Conservation (phyloP, 371 early-diverging fungal species). For the Syncephalis fuscata region DNA sequence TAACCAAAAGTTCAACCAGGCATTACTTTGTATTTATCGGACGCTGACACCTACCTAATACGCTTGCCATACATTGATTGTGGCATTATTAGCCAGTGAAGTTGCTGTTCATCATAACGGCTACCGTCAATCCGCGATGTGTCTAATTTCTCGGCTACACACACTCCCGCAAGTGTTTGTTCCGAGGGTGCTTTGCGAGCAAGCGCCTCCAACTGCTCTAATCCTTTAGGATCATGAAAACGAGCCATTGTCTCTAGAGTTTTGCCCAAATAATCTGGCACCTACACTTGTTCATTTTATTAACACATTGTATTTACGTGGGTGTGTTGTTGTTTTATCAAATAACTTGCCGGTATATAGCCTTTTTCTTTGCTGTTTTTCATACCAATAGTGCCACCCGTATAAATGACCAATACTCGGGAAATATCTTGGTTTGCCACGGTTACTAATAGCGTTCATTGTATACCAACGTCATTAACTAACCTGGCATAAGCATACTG, state of each 20-base stretch:
- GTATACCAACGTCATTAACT: too few species aligned
- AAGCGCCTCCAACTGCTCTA: constrained; percentile 2
- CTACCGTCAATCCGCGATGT: constrained; percentile 10
- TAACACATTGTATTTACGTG: too few species aligned
- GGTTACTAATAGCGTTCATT: not conserved
- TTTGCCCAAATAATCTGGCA: constrained; percentile 50
- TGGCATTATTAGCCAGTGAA: constrained; percentile 71
- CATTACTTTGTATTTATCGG: too few species aligned
- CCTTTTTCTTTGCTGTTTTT: constrained; percentile 54
- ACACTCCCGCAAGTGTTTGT: not conserved
- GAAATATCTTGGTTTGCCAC: constrained; percentile 35
- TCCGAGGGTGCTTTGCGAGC: not conserved
- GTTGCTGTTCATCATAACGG: constrained; percentile 8
- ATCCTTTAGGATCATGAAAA: constrained; percentile 68
- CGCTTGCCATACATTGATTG: constrained; percentile 81
- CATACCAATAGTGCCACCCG: constrained; percentile 95
- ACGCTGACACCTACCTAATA: constrained; percentile 22
- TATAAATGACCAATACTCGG: constrained; percentile 79
- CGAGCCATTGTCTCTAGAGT: constrained; percentile 53
- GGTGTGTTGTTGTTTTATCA: too few species aligned
- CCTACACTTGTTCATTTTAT: too few species aligned
- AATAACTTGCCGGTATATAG: constrained; percentile 44
- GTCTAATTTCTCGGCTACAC: constrained; percentile 7
- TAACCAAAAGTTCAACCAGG: too few species aligned
- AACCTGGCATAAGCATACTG: constrained; percentile 6